Evolutionary conservation across 768 basidiomycete species (phyloP).

Genomic region (Asterophora lycoperdoides): DNA sequence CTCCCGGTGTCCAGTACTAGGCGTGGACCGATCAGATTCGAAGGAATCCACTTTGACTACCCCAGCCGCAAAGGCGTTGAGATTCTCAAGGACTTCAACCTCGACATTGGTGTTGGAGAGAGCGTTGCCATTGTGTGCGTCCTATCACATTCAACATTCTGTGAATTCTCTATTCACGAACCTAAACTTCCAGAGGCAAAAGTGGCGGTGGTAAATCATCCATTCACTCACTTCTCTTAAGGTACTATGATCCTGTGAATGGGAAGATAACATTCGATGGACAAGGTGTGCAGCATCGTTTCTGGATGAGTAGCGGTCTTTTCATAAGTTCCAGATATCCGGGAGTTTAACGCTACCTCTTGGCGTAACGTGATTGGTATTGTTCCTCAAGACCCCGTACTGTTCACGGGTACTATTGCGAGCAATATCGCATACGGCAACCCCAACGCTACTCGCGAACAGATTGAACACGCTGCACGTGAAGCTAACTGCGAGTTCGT

Average conservation of each 20-base stretch:
- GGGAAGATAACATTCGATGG: constrained; percentile 85
- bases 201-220: constrained; percentile 96
- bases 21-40: constrained; percentile 73
- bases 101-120: constrained; percentile 79
- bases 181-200: constrained; percentile 49
- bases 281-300: constrained; percentile 50
- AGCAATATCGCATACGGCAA: constrained; percentile 93
- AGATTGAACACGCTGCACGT: constrained; percentile 84
- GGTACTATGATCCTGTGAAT: constrained; percentile 86
- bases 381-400: constrained; percentile 91
- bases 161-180: background rate
- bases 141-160: background rate
- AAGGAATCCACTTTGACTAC: constrained; percentile 84
- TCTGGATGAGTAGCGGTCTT: constrained; percentile 1
- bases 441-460: constrained; percentile 64
- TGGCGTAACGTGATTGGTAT: constrained; percentile 90
- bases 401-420: constrained; percentile 92
- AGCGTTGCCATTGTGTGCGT: constrained; percentile 90
- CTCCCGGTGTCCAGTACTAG: constrained; percentile 47
- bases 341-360: constrained; percentile 76
- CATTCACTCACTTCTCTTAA: constrained; percentile 77
- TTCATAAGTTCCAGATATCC: constrained; percentile 56
- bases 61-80: constrained; percentile 79
- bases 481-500: constrained; percentile 96
- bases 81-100: constrained; percentile 77